Conservation (phyloP, 1,284 basidiomycete genomes). For the Rhodotorula sp. region DNA sequence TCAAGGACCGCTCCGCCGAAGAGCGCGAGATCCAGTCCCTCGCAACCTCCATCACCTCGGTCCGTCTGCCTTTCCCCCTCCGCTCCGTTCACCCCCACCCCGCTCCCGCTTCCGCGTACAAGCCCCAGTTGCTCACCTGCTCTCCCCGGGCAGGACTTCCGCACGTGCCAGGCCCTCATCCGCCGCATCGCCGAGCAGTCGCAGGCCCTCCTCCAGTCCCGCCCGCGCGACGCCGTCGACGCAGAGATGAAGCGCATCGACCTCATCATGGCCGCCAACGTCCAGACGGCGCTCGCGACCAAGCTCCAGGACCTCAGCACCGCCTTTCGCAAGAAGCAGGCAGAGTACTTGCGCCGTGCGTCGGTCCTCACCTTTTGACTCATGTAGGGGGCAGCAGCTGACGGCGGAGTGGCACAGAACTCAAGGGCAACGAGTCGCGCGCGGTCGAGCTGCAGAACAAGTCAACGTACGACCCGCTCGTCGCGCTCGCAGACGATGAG, state of each 20-base stretch:
- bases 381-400: neutral
- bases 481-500: constrained; percentile 50
- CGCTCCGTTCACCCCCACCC: neutral
- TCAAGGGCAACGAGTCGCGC: constrained; percentile 44
- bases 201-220: constrained; percentile 12
- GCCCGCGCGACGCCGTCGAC: neutral
- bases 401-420: constrained; percentile 26
- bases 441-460: constrained; percentile 9
- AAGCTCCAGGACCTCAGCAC: constrained; percentile 91
- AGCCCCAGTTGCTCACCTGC: constrained; percentile 9
- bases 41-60: constrained; percentile 84
- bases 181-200: constrained; percentile 33
- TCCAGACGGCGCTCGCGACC: constrained; percentile 92
- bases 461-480: constrained; percentile 32
- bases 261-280: constrained; percentile 79
- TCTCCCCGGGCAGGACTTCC: constrained; percentile 67
- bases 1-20: constrained; percentile 88
- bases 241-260: constrained; percentile 51
- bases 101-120: neutral
- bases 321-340: constrained; percentile 95
- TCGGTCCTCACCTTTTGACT: neutral
- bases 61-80: constrained; percentile 49
- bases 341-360: constrained; percentile 75
- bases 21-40: constrained; percentile 89
- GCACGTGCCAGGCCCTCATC: constrained; percentile 52